Conservation (phyloP, 352 stramenopile genomes). For the Peronospora farinosa region DNA sequence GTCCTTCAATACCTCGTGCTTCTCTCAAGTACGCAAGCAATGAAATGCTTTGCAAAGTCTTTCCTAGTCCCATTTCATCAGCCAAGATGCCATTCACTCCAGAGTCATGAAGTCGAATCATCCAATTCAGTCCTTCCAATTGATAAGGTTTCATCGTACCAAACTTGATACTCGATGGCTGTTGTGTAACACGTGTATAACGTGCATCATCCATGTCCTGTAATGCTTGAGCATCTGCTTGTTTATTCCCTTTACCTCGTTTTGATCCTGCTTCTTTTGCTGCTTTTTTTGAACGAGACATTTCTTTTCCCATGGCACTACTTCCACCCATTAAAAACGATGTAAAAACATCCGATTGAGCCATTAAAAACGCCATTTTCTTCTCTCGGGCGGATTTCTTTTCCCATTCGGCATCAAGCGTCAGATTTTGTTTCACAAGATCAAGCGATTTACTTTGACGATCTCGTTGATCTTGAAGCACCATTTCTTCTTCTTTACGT, state of each 20-base stretch:
- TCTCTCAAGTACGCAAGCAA: slow-evolving; percentile 95
- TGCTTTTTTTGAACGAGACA: slow-evolving; percentile 44
- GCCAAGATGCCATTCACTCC: slow-evolving; percentile 82
- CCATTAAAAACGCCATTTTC: slow-evolving; percentile 86
- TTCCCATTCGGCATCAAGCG: slow-evolving; percentile 43
- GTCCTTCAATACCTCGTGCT: slow-evolving; percentile 89
- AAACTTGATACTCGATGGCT: slow-evolving; percentile 79
- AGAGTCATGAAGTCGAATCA: slow-evolving; percentile 91
- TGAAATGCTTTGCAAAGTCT: slow-evolving; percentile 98
- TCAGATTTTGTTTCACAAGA: slow-evolving; percentile 54
- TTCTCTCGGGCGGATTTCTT: slow-evolving; percentile 51
- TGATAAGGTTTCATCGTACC: slow-evolving; percentile 87
- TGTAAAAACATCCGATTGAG: slow-evolving; percentile 85
- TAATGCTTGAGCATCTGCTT: slow-evolving; percentile 59
- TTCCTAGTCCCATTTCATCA: slow-evolving; percentile 88
- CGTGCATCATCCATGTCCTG: slow-evolving; percentile 77
- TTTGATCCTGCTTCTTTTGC: slow-evolving; percentile 42
- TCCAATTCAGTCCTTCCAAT: slow-evolving; percentile 86
- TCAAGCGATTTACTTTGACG: slow-evolving; percentile 69
- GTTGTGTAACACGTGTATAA: slow-evolving; percentile 75
- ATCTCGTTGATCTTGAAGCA: slow-evolving; percentile 72
- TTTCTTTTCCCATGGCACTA: slow-evolving; percentile 69
- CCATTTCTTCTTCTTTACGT: slow-evolving; percentile 56
- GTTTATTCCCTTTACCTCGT: slow-evolving; percentile 58
- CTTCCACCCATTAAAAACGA: slow-evolving; percentile 83